Evolutionary conservation across 2,329 filamentous ascomycete genomes (phyloP).

Genomic region (Pochonia chlamydosporia): DNA sequence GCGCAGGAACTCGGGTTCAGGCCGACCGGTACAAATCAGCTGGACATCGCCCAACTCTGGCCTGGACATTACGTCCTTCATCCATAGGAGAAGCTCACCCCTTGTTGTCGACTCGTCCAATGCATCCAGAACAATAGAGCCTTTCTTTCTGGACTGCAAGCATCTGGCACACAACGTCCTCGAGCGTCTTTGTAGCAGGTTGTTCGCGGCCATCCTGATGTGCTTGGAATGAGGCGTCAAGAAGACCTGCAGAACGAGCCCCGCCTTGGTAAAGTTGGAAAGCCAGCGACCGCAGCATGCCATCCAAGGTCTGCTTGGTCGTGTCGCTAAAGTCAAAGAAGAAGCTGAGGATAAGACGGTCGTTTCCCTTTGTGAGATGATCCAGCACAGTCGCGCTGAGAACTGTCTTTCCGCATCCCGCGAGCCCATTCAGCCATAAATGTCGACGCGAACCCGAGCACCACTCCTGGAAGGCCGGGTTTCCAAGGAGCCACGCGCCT

Average conservation of each 20-base stretch:
- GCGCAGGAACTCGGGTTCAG: constrained; percentile 12
- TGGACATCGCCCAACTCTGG: constrained; percentile 6
- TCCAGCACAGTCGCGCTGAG: constrained; percentile 12
- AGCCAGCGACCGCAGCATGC: constrained; percentile 11
- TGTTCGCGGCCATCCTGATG: constrained; percentile 3
- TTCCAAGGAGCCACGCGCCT: constrained; percentile 12
- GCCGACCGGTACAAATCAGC: constrained; percentile 13
- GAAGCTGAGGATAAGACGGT: constrained; percentile 5
- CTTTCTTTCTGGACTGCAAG: constrained; percentile 9
- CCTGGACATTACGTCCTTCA: constrained; percentile 7
- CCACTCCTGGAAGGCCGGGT: constrained; percentile 11
- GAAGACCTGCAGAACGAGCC: constrained; percentile 1
- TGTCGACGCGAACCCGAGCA: constrained; percentile 9
- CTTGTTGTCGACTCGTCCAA: constrained; percentile 17
- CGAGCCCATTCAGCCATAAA: constrained; percentile 14
- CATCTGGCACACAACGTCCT: constrained; percentile 11
- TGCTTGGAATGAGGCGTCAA: constrained; percentile 1
- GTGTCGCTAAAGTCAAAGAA: constrained; percentile 18
- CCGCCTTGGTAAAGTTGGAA: constrained; percentile 14
- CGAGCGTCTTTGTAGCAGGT: background rate
- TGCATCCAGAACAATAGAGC: constrained; percentile 15
- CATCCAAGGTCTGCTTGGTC: constrained; percentile 12
- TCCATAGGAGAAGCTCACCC: constrained; percentile 14
- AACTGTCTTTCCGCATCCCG: constrained; percentile 16
- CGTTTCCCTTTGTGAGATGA: background rate